Evolutionary conservation across 2,329 filamentous ascomycete species (phyloP).

Genomic region (Taxawa tesnikishii): DNA sequence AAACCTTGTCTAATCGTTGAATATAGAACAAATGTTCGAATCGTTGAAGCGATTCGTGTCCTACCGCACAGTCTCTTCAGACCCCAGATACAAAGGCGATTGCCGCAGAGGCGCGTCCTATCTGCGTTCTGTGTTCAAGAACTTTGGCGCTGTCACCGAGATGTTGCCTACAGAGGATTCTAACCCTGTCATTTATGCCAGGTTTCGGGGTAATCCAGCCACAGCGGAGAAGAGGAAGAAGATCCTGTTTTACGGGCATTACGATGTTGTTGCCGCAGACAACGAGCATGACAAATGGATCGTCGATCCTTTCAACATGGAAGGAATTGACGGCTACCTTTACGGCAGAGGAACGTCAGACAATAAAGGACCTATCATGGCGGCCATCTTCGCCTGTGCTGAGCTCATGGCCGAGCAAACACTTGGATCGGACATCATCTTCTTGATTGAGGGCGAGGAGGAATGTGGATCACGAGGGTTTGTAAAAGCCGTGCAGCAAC

Average conservation of each 20-base stretch:
- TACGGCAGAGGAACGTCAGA: conserved; percentile 96
- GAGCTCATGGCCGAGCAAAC: conserved; percentile 76
- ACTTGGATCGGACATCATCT: conserved; percentile 78
- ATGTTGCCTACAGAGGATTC: conserved; percentile 70
- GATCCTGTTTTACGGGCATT: conserved; percentile 94
- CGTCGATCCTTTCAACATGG: conserved; percentile 78
- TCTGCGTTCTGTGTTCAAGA: conserved; percentile 79
- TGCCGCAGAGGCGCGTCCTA: conserved; percentile 89
- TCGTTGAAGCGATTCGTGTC: conserved; percentile 74
- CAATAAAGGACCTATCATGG: conserved; percentile 93
- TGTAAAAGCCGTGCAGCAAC: conserved; percentile 63
- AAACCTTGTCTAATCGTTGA: neutral
- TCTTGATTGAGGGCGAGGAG: conserved; percentile 93
- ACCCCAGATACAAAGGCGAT: conserved; percentile 76
- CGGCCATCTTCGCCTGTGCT: conserved; percentile 84
- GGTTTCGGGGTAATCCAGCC: conserved; percentile 65
- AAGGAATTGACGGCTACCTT: conserved; percentile 79
- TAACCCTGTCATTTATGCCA: conserved; percentile 89
- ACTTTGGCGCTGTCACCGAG: conserved; percentile 77
- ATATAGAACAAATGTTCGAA: conserved; percentile 45
- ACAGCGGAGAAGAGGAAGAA: conserved; percentile 60
- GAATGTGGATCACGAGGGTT: conserved; percentile 91
- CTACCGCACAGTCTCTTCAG: conserved; percentile 82
- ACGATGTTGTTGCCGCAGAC: conserved; percentile 90
- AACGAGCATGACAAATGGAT: conserved; percentile 73